These are phyloP conservation scores for Pythium biforme DNA, from an alignment of 352 stramenopile species.

Conservation along the genomic window DNA sequence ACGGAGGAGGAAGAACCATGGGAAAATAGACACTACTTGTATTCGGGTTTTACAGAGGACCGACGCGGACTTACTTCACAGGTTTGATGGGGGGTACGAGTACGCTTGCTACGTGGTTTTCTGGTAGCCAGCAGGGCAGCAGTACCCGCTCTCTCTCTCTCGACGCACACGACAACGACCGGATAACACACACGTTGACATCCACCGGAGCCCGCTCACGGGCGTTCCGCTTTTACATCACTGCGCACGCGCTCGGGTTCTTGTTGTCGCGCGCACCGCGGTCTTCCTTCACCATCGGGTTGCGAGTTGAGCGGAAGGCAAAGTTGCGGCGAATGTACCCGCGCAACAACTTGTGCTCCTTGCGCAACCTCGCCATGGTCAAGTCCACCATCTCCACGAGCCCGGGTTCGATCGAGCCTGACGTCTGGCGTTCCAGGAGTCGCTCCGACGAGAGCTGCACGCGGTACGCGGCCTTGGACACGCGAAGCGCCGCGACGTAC, in stretches of 20 bases:
- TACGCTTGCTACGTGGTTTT: neutral
- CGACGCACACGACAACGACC: conserved; percentile 12
- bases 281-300: conserved; percentile 13
- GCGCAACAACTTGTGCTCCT: conserved; percentile 62
- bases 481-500: conserved; percentile 71
- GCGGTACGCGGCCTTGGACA: conserved; percentile 81
- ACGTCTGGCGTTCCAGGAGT: conserved; percentile 41
- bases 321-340: conserved; percentile 84
- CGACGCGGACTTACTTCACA: neutral
- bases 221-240: conserved; percentile 12
- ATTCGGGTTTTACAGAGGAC: neutral
- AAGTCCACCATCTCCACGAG: conserved; percentile 37
- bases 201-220: neutral
- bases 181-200: neutral
- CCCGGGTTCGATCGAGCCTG: conserved; percentile 21
- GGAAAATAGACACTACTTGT: conserved; percentile 9
- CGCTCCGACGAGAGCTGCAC: conserved; percentile 77
- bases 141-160: neutral
- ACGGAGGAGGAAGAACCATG: neutral
- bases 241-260: conserved; percentile 9
- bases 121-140: no score
- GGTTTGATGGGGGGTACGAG: neutral
- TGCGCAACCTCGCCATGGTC: conserved; percentile 44
- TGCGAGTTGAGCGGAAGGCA: conserved; percentile 41
- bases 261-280: conserved; percentile 13